These are phyloP conservation scores for Tolypocladium inflatum DNA, from an alignment of 2,329 filamentous ascomycete genomes.

Conservation along the genomic window DNA sequence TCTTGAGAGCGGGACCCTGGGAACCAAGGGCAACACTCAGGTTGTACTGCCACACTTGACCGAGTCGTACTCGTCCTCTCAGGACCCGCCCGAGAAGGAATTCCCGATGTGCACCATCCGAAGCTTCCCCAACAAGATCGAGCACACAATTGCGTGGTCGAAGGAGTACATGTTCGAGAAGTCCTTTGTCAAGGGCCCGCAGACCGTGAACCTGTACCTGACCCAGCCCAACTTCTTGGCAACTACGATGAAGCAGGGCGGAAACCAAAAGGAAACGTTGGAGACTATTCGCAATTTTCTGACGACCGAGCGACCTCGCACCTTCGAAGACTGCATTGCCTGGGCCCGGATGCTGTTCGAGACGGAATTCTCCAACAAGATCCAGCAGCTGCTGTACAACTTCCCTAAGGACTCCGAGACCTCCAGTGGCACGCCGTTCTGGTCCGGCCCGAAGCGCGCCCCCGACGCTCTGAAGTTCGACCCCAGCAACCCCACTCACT, in stretches of 20 bases:
- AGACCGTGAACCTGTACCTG: slow-evolving; percentile 90
- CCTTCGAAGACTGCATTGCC: slow-evolving; percentile 91
- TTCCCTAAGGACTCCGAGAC: slow-evolving; percentile 92
- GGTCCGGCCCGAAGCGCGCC: slow-evolving; percentile 96
- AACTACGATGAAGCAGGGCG: slow-evolving; percentile 79
- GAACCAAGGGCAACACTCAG: slow-evolving; percentile 97
- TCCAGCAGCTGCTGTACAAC: slow-evolving; percentile 90
- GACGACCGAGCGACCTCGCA: slow-evolving; percentile 82
- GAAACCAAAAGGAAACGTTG: slow-evolving; percentile 87
- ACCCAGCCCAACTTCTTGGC: slow-evolving; percentile 86
- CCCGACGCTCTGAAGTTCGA: slow-evolving; percentile 89
- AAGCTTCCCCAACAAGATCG: slow-evolving; percentile 96
- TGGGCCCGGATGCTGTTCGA: slow-evolving; percentile 94
- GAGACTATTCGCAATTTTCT: slow-evolving; percentile 86
- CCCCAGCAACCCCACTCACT: slow-evolving; percentile 72
- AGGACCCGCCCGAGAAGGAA: slow-evolving; percentile 95
- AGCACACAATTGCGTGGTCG: slow-evolving; percentile 97
- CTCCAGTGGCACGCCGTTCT: slow-evolving; percentile 83
- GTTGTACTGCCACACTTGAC: slow-evolving; percentile 86
- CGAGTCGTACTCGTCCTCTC: slow-evolving; percentile 90
- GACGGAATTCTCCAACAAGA: slow-evolving; percentile 93
- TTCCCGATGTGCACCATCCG: slow-evolving; percentile 98
- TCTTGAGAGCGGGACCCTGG: slow-evolving; percentile 93
- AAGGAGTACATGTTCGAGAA: slow-evolving; percentile 86
- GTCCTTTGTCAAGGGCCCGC: slow-evolving; percentile 85